Base-by-base conservation (phyloP, 164 flowering plant species). In the Aristolochia contorta region DNA sequence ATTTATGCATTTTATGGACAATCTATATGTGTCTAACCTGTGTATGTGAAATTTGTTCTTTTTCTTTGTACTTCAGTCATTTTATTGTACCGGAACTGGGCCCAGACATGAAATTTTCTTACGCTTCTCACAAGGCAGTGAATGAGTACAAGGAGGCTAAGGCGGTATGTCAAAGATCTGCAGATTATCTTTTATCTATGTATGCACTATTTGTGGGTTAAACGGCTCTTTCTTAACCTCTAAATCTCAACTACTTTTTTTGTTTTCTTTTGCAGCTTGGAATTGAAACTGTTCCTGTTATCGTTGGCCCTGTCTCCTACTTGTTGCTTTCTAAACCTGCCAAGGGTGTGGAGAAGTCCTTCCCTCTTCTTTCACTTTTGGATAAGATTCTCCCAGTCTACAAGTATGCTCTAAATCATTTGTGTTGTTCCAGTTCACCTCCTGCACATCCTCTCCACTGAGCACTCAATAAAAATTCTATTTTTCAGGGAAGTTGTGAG, bases 41-140 rank as follows among this genome's bases (percentile, higher is more conserved):
- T 37, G 43, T 37, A 18, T 4, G 24, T 16, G 19, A 18, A 19
- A 56, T 56, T 56, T 19, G 5, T 16, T 56, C 2, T 56, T 12
- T 20, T 30, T 0, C 2, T 33, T n/a, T 43, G 24, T 57, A 14
- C 23, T 60, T 30, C 76, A 91, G 96, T 75, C 98, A 91, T 67
- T 91, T 62, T 81, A 91, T 91, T 76, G 98, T 91, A 30, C 98
- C 95, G 57, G 94, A 88, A 59, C 75, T 91, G 81, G 86, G 91
- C 15, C 97, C 93, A 24, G 85, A 88, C 13, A 70, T 78, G 21
- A 79, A 76, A 19, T 91, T 91, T 69, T 74, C 89, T 16, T 91
- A 91, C 74, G 87, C 91, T 43, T 91, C 96, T 47, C 96, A 91
- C 82, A 89, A 91, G 77, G 94, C 92, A 30, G 90, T 91, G 47